Percentiles rank a stretch among this genome's conserved stretches.
Evolutionary conservation across 2,329 filamentous ascomycete genomes (phyloP).

Genomic region (Neurospora sp.): DNA sequence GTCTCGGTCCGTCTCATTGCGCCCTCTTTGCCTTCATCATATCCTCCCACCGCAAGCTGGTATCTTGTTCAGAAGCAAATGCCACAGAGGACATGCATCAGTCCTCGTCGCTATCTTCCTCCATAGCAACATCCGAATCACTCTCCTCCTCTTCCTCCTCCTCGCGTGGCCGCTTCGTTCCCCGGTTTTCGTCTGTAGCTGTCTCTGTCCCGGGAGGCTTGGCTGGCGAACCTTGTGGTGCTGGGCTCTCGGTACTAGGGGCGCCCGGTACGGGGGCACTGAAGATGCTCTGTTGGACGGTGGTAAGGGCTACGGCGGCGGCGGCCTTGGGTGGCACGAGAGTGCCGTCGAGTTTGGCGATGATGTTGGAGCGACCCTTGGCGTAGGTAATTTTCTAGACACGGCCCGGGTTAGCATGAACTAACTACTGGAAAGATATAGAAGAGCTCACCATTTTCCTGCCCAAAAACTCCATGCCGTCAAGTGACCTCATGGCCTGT

Average conservation of each 20-base stretch:
- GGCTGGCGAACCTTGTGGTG: slow-evolving; percentile 31
- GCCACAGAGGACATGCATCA: slow-evolving; percentile 20
- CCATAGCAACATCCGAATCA: slow-evolving; percentile 52
- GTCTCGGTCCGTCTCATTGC: background rate
- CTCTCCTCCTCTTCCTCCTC: slow-evolving; percentile 57
- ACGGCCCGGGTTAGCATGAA: slow-evolving; percentile 5
- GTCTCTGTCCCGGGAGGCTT: slow-evolving; percentile 44
- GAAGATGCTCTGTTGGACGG: slow-evolving; percentile 73
- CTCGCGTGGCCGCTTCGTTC: slow-evolving; percentile 63
- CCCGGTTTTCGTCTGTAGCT: slow-evolving; percentile 41
- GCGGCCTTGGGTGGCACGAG: slow-evolving; percentile 60
- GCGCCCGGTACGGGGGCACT: slow-evolving; percentile 51
- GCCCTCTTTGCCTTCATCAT: background rate
- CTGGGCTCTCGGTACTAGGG: slow-evolving; percentile 25
- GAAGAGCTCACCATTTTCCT: slow-evolving; percentile 63
- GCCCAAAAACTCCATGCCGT: slow-evolving; percentile 80
- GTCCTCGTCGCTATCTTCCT: slow-evolving; percentile 67
- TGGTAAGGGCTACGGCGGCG: slow-evolving; percentile 54
- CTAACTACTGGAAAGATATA: background rate
- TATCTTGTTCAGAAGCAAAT: background rate
- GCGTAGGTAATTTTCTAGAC: slow-evolving; percentile 79
- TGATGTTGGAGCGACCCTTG: slow-evolving; percentile 77
- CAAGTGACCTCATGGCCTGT: slow-evolving; percentile 81
- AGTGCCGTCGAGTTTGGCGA: slow-evolving; percentile 86
- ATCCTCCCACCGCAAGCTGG: background rate